Conservation (phyloP, 2,329 filamentous ascomycete genomes). For the Fusarium nygamai region DNA sequence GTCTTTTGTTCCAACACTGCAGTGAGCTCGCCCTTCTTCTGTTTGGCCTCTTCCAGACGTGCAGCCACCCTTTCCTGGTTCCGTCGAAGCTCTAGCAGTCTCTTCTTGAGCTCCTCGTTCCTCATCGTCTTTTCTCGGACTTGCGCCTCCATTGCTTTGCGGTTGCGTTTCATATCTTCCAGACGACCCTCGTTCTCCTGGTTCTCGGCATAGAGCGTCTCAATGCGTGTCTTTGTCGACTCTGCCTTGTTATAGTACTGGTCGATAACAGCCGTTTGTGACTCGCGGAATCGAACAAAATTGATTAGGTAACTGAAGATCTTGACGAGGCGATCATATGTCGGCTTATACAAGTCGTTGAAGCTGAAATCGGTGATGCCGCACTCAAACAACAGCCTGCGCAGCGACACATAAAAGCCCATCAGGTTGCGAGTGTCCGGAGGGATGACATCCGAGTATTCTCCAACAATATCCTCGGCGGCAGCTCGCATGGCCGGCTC, state of each 20-base stretch:
- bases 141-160: conserved; percentile 81
- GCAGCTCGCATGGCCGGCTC: conserved; percentile 96
- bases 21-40: conserved; percentile 81
- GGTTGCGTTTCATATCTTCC: conserved; percentile 81
- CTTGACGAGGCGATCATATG: conserved; percentile 88
- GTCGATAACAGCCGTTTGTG: conserved; percentile 88
- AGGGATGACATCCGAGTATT: conserved; percentile 85
- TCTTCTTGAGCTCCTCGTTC: conserved; percentile 87
- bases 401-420: conserved; percentile 91
- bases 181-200: conserved; percentile 85
- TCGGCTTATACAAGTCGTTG: conserved; percentile 89
- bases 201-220: conserved; percentile 85
- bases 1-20: conserved; percentile 76
- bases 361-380: conserved; percentile 95
- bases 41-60: conserved; percentile 83
- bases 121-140: conserved; percentile 85
- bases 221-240: conserved; percentile 85
- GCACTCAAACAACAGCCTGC: conserved; percentile 83
- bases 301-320: conserved; percentile 99
- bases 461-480: conserved; percentile 85
- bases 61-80: conserved; percentile 86
- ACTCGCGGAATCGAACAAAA: conserved; percentile 96
- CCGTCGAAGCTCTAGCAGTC: conserved; percentile 80
- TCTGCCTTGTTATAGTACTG: conserved; percentile 93
- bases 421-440: conserved; percentile 91